phyloP scores from a whole-genome alignment of 2,329 filamentous ascomycete genomes.

The Epicoccum sorghinum region DNA sequence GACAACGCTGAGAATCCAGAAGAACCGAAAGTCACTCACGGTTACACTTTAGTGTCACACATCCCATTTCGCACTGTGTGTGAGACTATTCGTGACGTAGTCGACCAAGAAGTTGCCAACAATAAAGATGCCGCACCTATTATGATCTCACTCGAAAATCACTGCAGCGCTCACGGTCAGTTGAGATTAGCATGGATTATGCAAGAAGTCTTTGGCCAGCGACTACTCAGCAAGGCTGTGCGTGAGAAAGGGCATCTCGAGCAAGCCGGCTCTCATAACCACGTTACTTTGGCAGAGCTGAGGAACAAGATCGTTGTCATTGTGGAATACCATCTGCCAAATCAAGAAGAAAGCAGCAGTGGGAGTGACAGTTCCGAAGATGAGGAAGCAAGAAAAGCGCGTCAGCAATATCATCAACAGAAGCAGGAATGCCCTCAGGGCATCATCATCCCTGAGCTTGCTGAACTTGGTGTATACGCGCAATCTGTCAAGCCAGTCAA shows the following conservation, averaged over 20 bases:
- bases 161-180: slow-evolving; percentile 66
- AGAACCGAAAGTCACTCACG: slow-evolving; percentile 74
- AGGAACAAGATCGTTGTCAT: slow-evolving; percentile 70
- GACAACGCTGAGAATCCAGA: slow-evolving; percentile 59
- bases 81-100: slow-evolving; percentile 67
- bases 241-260: slow-evolving; percentile 62
- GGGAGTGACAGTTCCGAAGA: slow-evolving; percentile 41
- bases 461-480: slow-evolving; percentile 70
- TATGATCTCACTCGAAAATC: slow-evolving; percentile 71
- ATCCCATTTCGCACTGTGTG: slow-evolving; percentile 70
- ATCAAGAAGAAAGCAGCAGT: slow-evolving; percentile 55
- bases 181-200: slow-evolving; percentile 68
- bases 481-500: slow-evolving; percentile 72
- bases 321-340: slow-evolving; percentile 68
- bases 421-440: slow-evolving; percentile 56
- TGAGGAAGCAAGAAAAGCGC: slow-evolving; percentile 57
- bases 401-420: slow-evolving; percentile 60
- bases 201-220: slow-evolving; percentile 66
- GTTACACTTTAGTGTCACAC: slow-evolving; percentile 70
- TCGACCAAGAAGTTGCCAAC: slow-evolving; percentile 63
- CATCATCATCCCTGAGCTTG: slow-evolving; percentile 68
- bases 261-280: slow-evolving; percentile 57
- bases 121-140: slow-evolving; percentile 62
- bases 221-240: slow-evolving; percentile 64
- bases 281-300: slow-evolving; percentile 65